These are phyloP conservation scores for Solanum hybrid DNA, from an alignment of 305 asterid genomes.

Conservation along the genomic window DNA sequence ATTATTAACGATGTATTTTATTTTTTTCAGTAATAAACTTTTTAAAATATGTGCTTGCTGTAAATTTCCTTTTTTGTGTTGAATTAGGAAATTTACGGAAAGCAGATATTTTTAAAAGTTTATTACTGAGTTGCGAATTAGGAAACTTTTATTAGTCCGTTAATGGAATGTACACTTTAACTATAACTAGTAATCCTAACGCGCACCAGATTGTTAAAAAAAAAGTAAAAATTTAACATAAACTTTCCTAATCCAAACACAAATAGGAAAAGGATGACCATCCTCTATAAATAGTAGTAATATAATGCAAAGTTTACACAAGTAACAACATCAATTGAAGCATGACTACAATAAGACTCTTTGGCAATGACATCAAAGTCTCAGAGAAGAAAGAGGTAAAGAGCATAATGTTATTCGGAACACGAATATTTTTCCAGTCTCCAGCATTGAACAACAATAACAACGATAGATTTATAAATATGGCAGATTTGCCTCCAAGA, in stretches of 20 bases:
- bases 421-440: neutral
- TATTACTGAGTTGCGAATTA: neutral
- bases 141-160: neutral
- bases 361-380: neutral
- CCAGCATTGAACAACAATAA: neutral
- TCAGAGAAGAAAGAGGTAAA: neutral
- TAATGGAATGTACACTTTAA: neutral
- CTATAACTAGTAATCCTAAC: neutral
- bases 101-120: neutral
- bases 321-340: neutral
- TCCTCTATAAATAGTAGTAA: neutral
- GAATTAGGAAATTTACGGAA: neutral
- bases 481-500: neutral
- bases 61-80: neutral
- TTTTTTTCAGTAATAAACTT: neutral
- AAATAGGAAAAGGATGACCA: neutral
- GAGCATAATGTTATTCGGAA: neutral
- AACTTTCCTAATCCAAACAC: neutral
- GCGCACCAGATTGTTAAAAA: neutral
- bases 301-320: neutral
- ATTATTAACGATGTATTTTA: neutral
- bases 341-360: neutral
- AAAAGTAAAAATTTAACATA: neutral
- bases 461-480: neutral
- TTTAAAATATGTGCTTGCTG: neutral